Base-by-base conservation (phyloP, 2,329 filamentous ascomycete genomes). In the Botrytis hyacinthi region DNA sequence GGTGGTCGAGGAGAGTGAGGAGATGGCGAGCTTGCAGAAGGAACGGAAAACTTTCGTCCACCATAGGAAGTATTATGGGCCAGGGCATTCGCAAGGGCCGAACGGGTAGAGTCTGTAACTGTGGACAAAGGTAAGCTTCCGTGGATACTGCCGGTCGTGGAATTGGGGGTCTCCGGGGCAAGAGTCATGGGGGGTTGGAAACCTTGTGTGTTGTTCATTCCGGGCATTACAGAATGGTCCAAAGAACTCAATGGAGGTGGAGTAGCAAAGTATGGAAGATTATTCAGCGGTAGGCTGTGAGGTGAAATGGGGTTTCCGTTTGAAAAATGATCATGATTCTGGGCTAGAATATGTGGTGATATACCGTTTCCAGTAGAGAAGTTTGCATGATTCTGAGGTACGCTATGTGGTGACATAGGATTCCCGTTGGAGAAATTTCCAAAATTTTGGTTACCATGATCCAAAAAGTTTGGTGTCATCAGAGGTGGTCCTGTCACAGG, bases 211-310 rank as follows among this genome's bases (percentile, higher is more conserved):
- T 75, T 59, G 67, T 86, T 86, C 76, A 90, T 86, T 81, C 90
- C 90, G 77, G 91, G 88, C 83, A 94, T 87, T 80, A 91, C 85
- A 76, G 91, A 88, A 73, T 91, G 91, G 83, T 91, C 94, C 83
- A 94, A 86, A 75, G 91, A 90, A 81, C 87, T 91, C 85, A 95
- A 90, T 63, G 92, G 89, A 76, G 93, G 92, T 75, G 93, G 92
- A 42, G 93, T 92, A 76, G 93, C 91, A 80, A 97, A 93, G 81
- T 92, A 93, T 77, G 90, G 87, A 81, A 96, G 93, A 81, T 88
- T 90, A 82, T 93, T 92, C 78, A 91, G 89, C 80, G 89, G 86
- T 61, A 92, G 83, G 76, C 91, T 91, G 81, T 94, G 93, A 26
- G 65, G 65, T 40, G 65, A 57, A 8, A 95, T 85, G 18, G 92